phyloP scores from a whole-genome alignment of 805 yeast species.

The Metahyphopichia silvanorum region DNA sequence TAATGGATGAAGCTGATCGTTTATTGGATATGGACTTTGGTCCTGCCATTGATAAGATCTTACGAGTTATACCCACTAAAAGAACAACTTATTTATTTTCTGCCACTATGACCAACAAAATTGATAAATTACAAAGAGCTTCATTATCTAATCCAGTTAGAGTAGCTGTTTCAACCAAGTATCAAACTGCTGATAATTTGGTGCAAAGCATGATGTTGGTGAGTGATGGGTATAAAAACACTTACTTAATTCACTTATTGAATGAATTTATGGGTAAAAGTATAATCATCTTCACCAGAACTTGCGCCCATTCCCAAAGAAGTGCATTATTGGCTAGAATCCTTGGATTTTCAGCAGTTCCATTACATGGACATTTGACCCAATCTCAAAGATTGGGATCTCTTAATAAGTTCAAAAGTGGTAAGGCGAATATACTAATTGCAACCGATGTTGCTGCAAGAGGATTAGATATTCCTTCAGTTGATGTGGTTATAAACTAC shows the following conservation, averaged over 20 bases:
- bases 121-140: constrained; percentile 92
- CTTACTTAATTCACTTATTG: constrained; percentile 75
- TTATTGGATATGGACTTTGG: constrained; percentile 95
- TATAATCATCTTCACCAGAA: constrained; percentile 84
- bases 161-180: constrained; percentile 83
- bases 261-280: constrained; percentile 85
- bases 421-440: constrained; percentile 63
- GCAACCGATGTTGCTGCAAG: constrained; percentile 91
- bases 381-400: constrained; percentile 85
- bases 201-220: constrained; percentile 85
- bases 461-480: constrained; percentile 81
- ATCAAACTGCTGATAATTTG: constrained; percentile 92
- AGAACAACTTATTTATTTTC: constrained; percentile 85
- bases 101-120: constrained; percentile 96
- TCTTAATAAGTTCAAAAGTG: constrained; percentile 72
- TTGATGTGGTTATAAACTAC: constrained; percentile 72
- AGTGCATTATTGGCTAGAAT: constrained; percentile 77
- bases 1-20: constrained; percentile 97
- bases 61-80: constrained; percentile 78
- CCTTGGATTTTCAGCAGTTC: constrained; percentile 85
- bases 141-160: constrained; percentile 85
- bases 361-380: constrained; percentile 88
- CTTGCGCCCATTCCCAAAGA: constrained; percentile 93
- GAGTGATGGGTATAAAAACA: constrained; percentile 90
- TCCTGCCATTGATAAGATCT: constrained; percentile 83